Conservation (phyloP, 139 green algal genomes). For the Dunaliella sp. region DNA sequence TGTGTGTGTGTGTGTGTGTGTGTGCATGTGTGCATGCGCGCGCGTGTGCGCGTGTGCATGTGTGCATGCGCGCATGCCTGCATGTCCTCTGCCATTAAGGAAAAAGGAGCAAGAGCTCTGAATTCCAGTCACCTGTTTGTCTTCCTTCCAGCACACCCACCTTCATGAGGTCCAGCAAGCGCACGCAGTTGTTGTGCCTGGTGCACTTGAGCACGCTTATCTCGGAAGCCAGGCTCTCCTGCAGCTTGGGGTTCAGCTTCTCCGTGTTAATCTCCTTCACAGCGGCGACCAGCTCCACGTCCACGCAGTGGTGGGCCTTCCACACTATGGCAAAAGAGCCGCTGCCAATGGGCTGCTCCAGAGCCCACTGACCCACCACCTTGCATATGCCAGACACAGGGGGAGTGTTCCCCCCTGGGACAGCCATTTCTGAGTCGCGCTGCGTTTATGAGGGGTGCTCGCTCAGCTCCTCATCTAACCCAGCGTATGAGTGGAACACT, state of each 20-base stretch:
- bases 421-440: too few species aligned
- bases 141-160: conserved; percentile 22
- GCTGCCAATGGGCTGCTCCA: conserved; percentile 66
- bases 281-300: conserved; percentile 56
- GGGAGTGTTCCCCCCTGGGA: too few species aligned
- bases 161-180: conserved; percentile 84
- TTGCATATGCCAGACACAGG: background rate
- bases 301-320: conserved; percentile 21
- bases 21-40: background rate
- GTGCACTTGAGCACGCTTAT: conserved; percentile 80
- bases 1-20: background rate
- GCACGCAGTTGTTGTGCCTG: conserved; percentile 86
- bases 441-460: too few species aligned
- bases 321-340: conserved; percentile 93
- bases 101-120: too few species aligned
- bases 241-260: conserved; percentile 85
- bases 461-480: too few species aligned
- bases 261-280: conserved; percentile 91
- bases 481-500: too few species aligned
- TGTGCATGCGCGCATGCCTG: background rate
- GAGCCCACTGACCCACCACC: conserved; percentile 63
- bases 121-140: background rate
- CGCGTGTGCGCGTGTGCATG: background rate
- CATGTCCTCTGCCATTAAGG: too few species aligned
- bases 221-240: conserved; percentile 84